Base-by-base conservation (phyloP, 176 grass and related monocot genomes). In the Aegilops bicornis region DNA sequence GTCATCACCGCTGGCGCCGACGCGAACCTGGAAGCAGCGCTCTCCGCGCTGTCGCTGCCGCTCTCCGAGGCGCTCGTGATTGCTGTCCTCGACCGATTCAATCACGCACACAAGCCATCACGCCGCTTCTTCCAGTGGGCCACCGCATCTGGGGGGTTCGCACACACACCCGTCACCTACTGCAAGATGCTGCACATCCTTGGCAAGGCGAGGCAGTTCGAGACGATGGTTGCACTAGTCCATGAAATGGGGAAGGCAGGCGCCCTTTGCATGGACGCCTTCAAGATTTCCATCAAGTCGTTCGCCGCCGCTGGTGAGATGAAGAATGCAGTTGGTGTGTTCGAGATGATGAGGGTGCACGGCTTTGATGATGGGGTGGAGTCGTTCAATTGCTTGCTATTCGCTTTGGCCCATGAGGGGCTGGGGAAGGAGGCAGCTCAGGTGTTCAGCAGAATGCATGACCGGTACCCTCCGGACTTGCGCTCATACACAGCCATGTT, bases 381-480 rank as follows among this genome's bases (percentile, higher is more conserved):
- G 19, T 92, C 93, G 1, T 94, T 98, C 73, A 98, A 98, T 87
- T 98, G 90, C 80, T 79, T 98, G 84, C 88, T 98, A 8, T 70
- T 89, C 2, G 80, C 87, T 64, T 62, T 97, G 77, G 94, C 87
- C 12, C 86, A 92, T 11, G 89, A 81, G 12, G 91, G 91, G 66
- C 67, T 94, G 43, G 93, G 91, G 54, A 98, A 79, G 73, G 96
- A 98, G 88, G 92, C 91, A 5, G 89, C 88, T 5, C 73, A 85
- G 65, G 78, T 98, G 75, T 94, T 96, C 14, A 88, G 92, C 37
- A 92, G 83, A 92, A 92, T 96, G 96, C 78, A 15, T 45, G 78
- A 56, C 66, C 88, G 73, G 23, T 94, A 92, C 42, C 39, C 63
- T 1, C 93, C 91, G 0, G 86, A 98, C 69, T 83, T 98, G 8